Conservation (phyloP, 1,284 basidiomycete species). For the Rhodotorula glutinis region DNA sequence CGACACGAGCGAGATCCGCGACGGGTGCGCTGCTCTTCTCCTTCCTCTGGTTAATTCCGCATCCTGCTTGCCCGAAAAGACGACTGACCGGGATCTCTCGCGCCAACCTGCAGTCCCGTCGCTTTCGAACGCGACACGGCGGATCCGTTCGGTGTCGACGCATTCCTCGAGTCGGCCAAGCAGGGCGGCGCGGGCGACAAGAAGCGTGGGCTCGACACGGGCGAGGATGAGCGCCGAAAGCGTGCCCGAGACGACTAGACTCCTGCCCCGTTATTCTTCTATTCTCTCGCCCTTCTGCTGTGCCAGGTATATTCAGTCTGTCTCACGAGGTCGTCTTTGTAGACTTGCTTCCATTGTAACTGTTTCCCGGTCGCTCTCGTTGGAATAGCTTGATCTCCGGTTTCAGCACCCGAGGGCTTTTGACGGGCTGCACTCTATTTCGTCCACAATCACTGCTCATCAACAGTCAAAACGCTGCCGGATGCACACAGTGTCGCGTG, state of each 20-base stretch:
- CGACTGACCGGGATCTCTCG: background rate
- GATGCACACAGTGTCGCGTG: too few species aligned
- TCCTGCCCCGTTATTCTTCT: background rate
- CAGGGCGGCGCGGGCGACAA: constrained; percentile 60
- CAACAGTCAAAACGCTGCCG: too few species aligned
- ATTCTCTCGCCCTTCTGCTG: background rate
- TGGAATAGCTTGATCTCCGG: too few species aligned
- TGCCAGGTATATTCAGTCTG: too few species aligned
- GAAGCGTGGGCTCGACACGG: constrained; percentile 57
- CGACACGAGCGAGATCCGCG: constrained; percentile 68
- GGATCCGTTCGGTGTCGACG: constrained; percentile 97
- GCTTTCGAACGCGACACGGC: constrained; percentile 96
- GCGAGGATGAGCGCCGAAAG: constrained; percentile 34
- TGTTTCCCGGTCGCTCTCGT: too few species aligned
- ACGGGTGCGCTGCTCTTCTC: constrained; percentile 34
- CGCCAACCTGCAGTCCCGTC: constrained; percentile 73
- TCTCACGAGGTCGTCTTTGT: too few species aligned
- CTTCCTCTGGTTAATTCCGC: background rate
- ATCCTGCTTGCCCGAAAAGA: background rate
- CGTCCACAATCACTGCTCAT: too few species aligned
- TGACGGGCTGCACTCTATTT: too few species aligned
- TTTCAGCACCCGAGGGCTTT: too few species aligned
- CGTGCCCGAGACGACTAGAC: constrained; percentile 24
- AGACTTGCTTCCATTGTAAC: too few species aligned
- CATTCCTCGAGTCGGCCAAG: constrained; percentile 96